Base-by-base conservation (phyloP, 768 basidiomycete genomes). In the Tricholoma furcatifolium region DNA sequence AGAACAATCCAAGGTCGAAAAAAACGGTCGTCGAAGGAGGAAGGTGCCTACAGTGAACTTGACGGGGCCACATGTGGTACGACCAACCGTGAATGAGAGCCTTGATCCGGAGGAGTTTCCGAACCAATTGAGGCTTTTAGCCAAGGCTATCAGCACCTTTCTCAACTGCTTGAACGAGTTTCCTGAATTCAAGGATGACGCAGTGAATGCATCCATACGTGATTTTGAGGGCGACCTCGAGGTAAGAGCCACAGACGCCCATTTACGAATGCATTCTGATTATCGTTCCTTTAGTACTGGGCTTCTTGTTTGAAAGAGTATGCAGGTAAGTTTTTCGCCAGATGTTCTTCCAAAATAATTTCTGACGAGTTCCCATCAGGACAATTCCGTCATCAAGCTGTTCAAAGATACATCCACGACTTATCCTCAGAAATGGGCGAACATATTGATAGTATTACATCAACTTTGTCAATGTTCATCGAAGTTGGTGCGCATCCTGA, bases 111-210 rank as follows among this genome's bases (percentile, higher is more conserved):
- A 88, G 63, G 75, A 75, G 50, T 85, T 89, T 58, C 88, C 88
- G 0, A 72, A 76, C 24, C 83, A 89, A 61, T 67, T 91, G 46
- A 79, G 82, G 55, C 67, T 69, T 27, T 71, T 90, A 34, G 85
- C 87, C 3, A 72, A 71, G n/a, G 86, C 85, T 50, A 80, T 90
- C 12, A 80, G 74, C 18, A 84, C 81, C 0, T 91, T 91, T 60
- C 66, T 87, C 53, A 75, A 83, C 43, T 84, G 84, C 58, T 66
- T 91, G 56, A 88, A 89, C 51, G 87, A 90, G 62, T 89, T 91
- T 57, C 88, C 87, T 0, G 88, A 89, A 63, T 87, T 88, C 59
- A 82, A 78, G 23, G 85, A 89, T 47, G 87, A 91, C 58, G 82
- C 80, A 5, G 81, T 81, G 51, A 88, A 88, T 61, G 72, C 80